Evolutionary conservation across 495 filamentous ascomycete species (phyloP).

Genomic region (Penicillium macrosclerotiorum): DNA sequence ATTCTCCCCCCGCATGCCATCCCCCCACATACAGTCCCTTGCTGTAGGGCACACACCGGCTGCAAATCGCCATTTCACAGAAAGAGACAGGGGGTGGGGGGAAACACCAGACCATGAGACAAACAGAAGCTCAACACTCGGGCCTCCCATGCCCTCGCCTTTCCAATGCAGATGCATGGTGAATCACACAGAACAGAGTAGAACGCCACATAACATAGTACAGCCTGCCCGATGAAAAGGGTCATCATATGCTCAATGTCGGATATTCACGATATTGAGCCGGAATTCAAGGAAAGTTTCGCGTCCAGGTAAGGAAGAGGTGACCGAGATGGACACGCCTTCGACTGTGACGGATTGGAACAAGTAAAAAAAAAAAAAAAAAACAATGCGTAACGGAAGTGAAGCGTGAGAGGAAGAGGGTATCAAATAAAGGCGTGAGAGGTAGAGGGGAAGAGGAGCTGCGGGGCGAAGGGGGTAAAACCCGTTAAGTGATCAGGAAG

Average conservation of each 20-base stretch:
- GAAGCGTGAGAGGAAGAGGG: constrained; percentile 5
- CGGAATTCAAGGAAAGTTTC: not conserved
- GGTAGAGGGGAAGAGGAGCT: not conserved
- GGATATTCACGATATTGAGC: constrained; percentile 1
- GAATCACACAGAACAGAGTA: constrained; percentile 9
- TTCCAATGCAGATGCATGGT: constrained; percentile 19
- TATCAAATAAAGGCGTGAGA: constrained; percentile 15
- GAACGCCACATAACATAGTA: constrained; percentile 24
- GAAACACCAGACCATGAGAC: not conserved
- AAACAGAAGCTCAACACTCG: constrained; percentile 4
- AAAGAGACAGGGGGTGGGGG: not conserved
- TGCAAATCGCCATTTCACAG: not conserved
- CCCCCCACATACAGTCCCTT: constrained; percentile 4
- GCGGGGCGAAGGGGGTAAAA: constrained; percentile 2
- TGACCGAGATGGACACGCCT: not conserved
- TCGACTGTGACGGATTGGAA: not conserved
- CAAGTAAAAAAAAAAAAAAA: constrained; percentile 5
- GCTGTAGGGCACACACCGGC: constrained; percentile 1
- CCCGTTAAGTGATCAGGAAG: constrained; percentile 67
- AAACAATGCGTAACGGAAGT: constrained; percentile 6
- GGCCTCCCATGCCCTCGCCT: constrained; percentile 4
- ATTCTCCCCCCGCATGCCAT: not conserved
- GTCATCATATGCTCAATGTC: constrained; percentile 17
- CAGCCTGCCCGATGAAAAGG: constrained; percentile 14
- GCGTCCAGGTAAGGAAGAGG: not conserved